These are phyloP conservation scores for Thermomucor indicae-seudaticae DNA, from an alignment of 371 early-diverging fungal genomes.

Conservation along the genomic window DNA sequence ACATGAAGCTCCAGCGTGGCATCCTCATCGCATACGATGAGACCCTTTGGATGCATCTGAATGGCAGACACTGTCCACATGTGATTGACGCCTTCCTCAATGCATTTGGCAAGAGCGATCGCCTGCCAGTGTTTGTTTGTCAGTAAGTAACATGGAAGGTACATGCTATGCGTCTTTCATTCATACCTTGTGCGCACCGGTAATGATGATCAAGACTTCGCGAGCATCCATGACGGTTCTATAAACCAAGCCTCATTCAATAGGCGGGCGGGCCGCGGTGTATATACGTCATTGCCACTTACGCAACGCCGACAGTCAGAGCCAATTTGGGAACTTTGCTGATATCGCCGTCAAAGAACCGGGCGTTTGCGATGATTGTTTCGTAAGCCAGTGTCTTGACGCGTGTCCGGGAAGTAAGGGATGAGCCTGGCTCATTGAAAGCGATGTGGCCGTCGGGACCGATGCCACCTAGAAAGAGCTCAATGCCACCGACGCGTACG, in stretches of 20 bases:
- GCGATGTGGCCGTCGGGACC: conserved; percentile 93
- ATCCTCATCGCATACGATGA: conserved; percentile 90
- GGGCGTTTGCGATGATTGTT: conserved; percentile 84
- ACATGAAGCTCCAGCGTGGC: conserved; percentile 87
- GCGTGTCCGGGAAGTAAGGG: conserved; percentile 77
- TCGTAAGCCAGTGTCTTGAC: conserved; percentile 92
- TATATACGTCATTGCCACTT: conserved; percentile 5
- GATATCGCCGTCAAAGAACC: conserved; percentile 87
- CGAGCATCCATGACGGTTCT: conserved; percentile 87
- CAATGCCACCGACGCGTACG: conserved; percentile 75
- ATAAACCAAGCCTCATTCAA: too few relatives aligned
- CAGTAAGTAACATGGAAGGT: too few relatives aligned
- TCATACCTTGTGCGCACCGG: conserved; percentile 83
- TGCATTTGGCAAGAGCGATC: conserved; percentile 81
- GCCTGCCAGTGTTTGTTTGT: too few relatives aligned
- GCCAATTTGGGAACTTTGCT: conserved; percentile 87
- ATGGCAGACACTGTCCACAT: conserved; percentile 92
- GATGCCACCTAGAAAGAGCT: conserved; percentile 79
- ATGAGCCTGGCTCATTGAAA: conserved; percentile 91
- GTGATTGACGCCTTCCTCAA: conserved; percentile 85
- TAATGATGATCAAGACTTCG: conserved; percentile 82
- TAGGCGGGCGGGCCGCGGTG: too few relatives aligned
- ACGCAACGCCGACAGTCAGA: conserved; percentile 85
- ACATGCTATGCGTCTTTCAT: too few relatives aligned
- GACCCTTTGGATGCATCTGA: conserved; percentile 81